Percentiles rank a stretch among this genome's conserved stretches.
Evolutionary conservation across 2,329 filamentous ascomycete genomes (phyloP).

Genomic region (Fusarium sp.): DNA sequence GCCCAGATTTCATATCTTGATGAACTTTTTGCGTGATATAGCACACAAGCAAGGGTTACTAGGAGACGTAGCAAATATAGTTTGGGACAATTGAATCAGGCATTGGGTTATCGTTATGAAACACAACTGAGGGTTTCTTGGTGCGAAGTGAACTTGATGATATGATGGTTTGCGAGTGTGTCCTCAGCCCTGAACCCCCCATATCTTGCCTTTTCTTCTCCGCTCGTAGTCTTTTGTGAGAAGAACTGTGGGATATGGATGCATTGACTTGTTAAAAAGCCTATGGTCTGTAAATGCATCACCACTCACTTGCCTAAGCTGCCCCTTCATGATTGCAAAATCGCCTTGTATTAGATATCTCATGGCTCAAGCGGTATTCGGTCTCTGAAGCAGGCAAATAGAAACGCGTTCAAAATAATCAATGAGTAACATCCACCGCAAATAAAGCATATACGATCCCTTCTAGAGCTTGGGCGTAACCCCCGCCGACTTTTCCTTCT

Average conservation of each 20-base stretch:
- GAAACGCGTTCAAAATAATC: fast-evolving
- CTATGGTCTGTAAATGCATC: fast-evolving
- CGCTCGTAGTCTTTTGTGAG: too few relatives aligned
- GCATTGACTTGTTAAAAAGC: fast-evolving
- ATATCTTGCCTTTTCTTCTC: too few relatives aligned
- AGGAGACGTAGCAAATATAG: background rate
- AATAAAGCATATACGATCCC: fast-evolving
- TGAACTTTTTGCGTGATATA: background rate
- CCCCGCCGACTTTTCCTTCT: background rate
- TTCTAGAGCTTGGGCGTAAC: background rate
- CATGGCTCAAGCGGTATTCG: background rate
- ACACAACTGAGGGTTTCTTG: too few relatives aligned
- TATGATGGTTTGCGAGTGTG: too few relatives aligned
- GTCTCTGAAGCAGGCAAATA: background rate
- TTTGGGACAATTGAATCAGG: too few relatives aligned
- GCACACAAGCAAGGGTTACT: background rate
- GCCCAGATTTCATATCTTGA: background rate
- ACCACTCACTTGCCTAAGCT: too few relatives aligned
- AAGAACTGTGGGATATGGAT: too few relatives aligned
- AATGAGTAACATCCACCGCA: fast-evolving
- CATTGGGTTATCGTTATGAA: too few relatives aligned
- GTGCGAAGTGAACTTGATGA: too few relatives aligned
- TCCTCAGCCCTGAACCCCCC: too few relatives aligned
- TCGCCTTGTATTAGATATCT: too few relatives aligned
- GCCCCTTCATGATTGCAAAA: background rate